Conservation (phyloP, 1,284 basidiomycete species). For the Leccinum ponderosum region DNA sequence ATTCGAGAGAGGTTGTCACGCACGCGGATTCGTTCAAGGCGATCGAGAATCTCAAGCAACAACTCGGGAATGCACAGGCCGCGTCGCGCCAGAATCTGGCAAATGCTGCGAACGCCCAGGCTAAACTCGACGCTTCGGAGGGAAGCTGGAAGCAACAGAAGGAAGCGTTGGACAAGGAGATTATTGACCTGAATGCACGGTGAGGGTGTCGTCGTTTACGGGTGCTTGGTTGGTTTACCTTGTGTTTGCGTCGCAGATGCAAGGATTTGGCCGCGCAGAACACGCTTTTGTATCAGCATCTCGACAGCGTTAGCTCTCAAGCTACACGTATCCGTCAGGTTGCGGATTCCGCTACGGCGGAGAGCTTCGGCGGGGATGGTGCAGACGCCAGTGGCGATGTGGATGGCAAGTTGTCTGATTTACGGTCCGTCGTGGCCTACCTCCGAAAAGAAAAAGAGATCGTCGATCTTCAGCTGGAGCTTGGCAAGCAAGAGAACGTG, state of each 20-base stretch:
- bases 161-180: constrained; percentile 75
- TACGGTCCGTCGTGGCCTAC: constrained; percentile 82
- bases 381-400: constrained; percentile 47
- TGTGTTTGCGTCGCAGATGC: constrained; percentile 45
- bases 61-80: constrained; percentile 53
- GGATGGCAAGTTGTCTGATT: constrained; percentile 65
- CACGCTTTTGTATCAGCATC: constrained; percentile 75
- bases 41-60: constrained; percentile 61
- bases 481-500: constrained; percentile 82
- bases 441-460: constrained; percentile 90
- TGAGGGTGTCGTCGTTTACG: constrained; percentile 30
- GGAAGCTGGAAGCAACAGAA: constrained; percentile 81
- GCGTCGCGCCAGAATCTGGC: constrained; percentile 57
- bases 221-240: not conserved
- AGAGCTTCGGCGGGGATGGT: constrained; percentile 40
- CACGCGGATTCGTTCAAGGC: constrained; percentile 83
- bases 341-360: constrained; percentile 48
- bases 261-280: constrained; percentile 82
- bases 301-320: constrained; percentile 84
- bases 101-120: constrained; percentile 70
- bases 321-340: constrained; percentile 76
- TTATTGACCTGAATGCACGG: constrained; percentile 70
- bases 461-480: constrained; percentile 83
- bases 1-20: constrained; percentile 76
- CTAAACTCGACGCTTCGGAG: constrained; percentile 70